Conservation (phyloP, 805 yeast genomes). For the Isabelozyma gotoi region DNA sequence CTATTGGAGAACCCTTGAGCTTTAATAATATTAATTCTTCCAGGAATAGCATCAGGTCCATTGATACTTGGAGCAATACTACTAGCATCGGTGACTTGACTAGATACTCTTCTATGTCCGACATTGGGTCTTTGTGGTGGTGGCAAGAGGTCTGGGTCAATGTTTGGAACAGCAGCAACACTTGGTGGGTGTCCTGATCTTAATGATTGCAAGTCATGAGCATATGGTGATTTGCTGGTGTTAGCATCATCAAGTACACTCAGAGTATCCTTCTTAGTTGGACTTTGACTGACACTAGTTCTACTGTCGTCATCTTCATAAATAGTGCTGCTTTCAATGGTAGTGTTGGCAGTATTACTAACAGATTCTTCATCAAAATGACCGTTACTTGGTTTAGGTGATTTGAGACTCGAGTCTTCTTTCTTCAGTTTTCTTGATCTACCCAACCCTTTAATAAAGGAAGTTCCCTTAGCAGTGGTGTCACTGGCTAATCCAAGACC, state of each 20-base stretch:
- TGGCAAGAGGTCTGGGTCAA: slow-evolving; percentile 31
- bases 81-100: slow-evolving; percentile 29
- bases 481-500: slow-evolving; percentile 48
- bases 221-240: slow-evolving; percentile 13
- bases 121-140: slow-evolving; percentile 38
- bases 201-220: slow-evolving; percentile 33
- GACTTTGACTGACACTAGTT: background rate
- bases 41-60: slow-evolving; percentile 44
- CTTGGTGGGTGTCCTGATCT: slow-evolving; percentile 28
- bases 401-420: slow-evolving; percentile 1
- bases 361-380: background rate
- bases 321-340: slow-evolving; percentile 3
- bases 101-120: slow-evolving; percentile 18
- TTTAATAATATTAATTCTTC: slow-evolving; percentile 52
- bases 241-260: background rate
- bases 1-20: slow-evolving; percentile 43
- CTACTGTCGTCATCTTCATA: slow-evolving; percentile 2
- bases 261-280: background rate
- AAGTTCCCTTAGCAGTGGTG: slow-evolving; percentile 50
- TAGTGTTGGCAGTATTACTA: background rate
- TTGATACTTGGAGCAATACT: slow-evolving; percentile 36
- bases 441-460: slow-evolving; percentile 32
- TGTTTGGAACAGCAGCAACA: slow-evolving; percentile 29
- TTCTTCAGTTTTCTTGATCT: slow-evolving; percentile 18
- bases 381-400: background rate